Evolutionary conservation across 495 filamentous ascomycete species (phyloP), one percentile per base, ranked within the genome.

Genomic region (Cladorrhinum samala): DNA sequence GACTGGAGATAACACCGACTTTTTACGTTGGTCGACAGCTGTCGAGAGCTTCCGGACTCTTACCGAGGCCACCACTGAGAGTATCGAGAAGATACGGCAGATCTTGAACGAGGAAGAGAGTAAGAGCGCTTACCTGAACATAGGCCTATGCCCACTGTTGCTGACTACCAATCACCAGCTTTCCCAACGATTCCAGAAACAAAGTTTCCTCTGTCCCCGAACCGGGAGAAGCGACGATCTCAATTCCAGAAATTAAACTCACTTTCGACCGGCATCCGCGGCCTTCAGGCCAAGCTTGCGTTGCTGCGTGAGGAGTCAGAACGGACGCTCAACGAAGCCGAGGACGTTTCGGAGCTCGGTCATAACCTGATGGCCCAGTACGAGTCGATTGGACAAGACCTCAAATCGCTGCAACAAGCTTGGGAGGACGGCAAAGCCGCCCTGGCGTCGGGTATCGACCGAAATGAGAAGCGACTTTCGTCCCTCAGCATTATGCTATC

Each of bases 241-340:
- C 93, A 95, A 66, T 81, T 95, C 44, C 82, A 88, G 54, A 89
- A 91, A 61, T 76, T 98, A 41, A 88, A 85, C 67, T 85, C 86
- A 4, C 78, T 98, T 20, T 94, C 90, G 1, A 87, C 91, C 56
- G 91, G 91, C 17, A 92, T 98, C 49, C 84, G 89, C 9, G 87
- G 88, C 8, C 81, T 98, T 20, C 92, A 97, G 67, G 93, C 93
- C 23, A 96, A 96, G 68, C 84, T 98, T 76, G 90, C 95, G 49
- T 76, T 98, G 14, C 72, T 96, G 41, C 84, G 91, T 30, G 93
- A 98, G 69, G 90, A 96, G 67, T 90, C 89, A 5, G 86, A 87
- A 58, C 81, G 80, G 56, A 80, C 81, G 46, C 72, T 95, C 17
- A 85, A 90, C 59, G 82, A 83, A 57, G 77, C 87, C 6, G 82